A percentile compares a stretch with the other conserved stretches of the same genome.
phyloP scores from a whole-genome alignment of 768 basidiomycete species.

The Tylopilus subfusipes region DNA sequence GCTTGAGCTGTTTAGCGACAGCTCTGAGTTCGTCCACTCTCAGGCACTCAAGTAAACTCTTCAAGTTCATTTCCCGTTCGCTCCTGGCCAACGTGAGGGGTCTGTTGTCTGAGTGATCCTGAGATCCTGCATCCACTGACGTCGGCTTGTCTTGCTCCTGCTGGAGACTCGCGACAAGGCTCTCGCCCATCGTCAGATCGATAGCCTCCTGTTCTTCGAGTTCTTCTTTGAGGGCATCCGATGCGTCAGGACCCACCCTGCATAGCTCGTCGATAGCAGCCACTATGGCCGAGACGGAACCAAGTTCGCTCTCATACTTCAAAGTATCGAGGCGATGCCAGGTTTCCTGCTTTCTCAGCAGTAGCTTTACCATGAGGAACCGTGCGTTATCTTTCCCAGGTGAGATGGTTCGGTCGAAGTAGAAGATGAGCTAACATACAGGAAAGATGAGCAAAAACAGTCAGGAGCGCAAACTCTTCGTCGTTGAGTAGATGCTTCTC shows the following conservation, averaged over 20 bases:
- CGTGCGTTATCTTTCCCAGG: conserved; percentile 45
- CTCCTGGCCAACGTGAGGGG: conserved; percentile 36
- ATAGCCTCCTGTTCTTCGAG: conserved; percentile 31
- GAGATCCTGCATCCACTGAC: conserved; percentile 2
- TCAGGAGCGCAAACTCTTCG: conserved; percentile 45
- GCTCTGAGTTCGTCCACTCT: conserved; percentile 41
- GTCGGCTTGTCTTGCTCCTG: conserved; percentile 5
- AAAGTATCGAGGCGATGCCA: conserved; percentile 50
- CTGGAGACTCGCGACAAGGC: background rate
- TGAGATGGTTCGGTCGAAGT: conserved; percentile 6
- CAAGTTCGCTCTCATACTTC: conserved; percentile 42
- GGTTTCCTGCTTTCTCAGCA: conserved; percentile 54
- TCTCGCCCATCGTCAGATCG: conserved; percentile 35
- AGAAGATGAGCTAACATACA: conserved; percentile 39
- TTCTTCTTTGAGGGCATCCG: conserved; percentile 11
- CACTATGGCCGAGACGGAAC: conserved; percentile 33
- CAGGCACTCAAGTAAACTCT: conserved; percentile 43
- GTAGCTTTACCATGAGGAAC: conserved; percentile 60
- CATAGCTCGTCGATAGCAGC: conserved; percentile 47
- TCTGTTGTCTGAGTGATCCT: conserved; percentile 6
- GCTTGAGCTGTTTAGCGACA: conserved; percentile 44
- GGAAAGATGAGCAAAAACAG: conserved; percentile 40
- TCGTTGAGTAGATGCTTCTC: conserved; percentile 52
- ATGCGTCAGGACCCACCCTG: conserved; percentile 2
- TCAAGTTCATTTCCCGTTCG: conserved; percentile 38